Base-by-base conservation (phyloP, 2,329 filamentous ascomycete species). In the Neodidymelliopsis sp. region DNA sequence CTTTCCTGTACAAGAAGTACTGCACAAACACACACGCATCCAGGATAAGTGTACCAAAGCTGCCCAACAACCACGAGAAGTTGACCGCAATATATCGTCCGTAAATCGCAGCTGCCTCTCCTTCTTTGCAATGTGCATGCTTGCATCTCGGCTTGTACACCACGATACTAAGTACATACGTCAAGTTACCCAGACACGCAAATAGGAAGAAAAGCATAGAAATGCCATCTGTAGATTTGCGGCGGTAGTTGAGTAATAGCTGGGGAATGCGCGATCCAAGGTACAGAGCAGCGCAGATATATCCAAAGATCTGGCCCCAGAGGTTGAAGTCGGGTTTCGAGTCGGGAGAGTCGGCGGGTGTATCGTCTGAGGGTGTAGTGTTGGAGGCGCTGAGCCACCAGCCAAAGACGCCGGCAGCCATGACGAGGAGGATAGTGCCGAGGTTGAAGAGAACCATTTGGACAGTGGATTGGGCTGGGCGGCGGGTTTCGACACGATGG, bases 131-230 rank as follows among this genome's bases (percentile, higher is more conserved):
- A 4, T 30, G 23, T 11, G 71, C 65, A 15, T 58, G 44, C 48
- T 49, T 46, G 59, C 90, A 96, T 22, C 82, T 77, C 0, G 92
- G 90, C 50, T 92, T 90, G 66, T 91, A 97, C 1, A 91, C 92
- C 56, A 97, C 81, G 60, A 99, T 97, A 27, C 88, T 92, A 27
- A 96, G 77, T 13, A 97, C 92, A 66, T 95, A 97, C 0, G 92
- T 97, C 57, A 96, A 73, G 71, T 99, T 99, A 2, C 94, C 94
- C 5, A 97, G 84, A 69, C 93, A 97, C 4, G 94, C 94, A 70
- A 99, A 97, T 16, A 97, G 79, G 77, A 97, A 97, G 75, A 97
- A 99, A 9, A 97, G 81, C 76, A 97, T 86, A 57, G 89, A 93
- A 15, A 99, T 87, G 3, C 94, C 94, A 46, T 97, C 92, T 1